Conservation (phyloP, 2,329 filamentous ascomycete species). For the Xylariaceae sp. region DNA sequence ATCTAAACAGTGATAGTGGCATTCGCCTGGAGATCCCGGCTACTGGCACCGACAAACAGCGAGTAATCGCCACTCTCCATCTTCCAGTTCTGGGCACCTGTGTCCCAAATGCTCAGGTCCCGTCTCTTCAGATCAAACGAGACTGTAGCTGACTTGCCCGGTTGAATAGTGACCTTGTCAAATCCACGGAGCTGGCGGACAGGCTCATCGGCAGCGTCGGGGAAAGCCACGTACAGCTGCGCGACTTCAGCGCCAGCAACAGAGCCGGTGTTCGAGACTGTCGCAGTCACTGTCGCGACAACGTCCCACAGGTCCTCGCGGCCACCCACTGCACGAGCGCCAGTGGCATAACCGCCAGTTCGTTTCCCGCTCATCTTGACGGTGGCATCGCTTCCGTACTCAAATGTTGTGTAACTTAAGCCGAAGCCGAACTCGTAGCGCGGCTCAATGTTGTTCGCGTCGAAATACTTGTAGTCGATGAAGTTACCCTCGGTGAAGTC, state of each 20-base stretch:
- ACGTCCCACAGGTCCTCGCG: constrained; percentile 64
- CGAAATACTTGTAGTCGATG: constrained; percentile 77
- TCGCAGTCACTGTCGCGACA: constrained; percentile 61
- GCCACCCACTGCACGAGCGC: constrained; percentile 52
- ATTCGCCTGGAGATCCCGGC: constrained; percentile 22
- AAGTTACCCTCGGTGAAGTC: constrained; percentile 77
- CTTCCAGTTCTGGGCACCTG: constrained; percentile 73
- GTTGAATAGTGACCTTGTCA: constrained; percentile 66
- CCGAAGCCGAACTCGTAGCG: constrained; percentile 79
- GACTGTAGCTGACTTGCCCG: constrained; percentile 64
- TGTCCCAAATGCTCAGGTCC: constrained; percentile 86
- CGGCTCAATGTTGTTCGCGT: constrained; percentile 58
- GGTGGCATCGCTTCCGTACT: constrained; percentile 41
- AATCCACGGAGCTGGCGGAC: constrained; percentile 69
- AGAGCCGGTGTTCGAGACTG: constrained; percentile 66
- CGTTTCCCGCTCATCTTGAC: constrained; percentile 53
- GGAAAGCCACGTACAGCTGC: constrained; percentile 45
- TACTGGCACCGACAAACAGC: constrained; percentile 48
- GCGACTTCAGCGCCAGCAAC: constrained; percentile 64
- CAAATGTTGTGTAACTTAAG: constrained; percentile 75
- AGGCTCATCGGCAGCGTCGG: constrained; percentile 48
- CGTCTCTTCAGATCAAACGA: constrained; percentile 66
- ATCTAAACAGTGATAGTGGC: too few relatives aligned
- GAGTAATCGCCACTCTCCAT: constrained; percentile 45
- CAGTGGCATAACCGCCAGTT: constrained; percentile 27